Conservation (phyloP, 169 alveolate genomes). For the Plasmodium sp. region DNA sequence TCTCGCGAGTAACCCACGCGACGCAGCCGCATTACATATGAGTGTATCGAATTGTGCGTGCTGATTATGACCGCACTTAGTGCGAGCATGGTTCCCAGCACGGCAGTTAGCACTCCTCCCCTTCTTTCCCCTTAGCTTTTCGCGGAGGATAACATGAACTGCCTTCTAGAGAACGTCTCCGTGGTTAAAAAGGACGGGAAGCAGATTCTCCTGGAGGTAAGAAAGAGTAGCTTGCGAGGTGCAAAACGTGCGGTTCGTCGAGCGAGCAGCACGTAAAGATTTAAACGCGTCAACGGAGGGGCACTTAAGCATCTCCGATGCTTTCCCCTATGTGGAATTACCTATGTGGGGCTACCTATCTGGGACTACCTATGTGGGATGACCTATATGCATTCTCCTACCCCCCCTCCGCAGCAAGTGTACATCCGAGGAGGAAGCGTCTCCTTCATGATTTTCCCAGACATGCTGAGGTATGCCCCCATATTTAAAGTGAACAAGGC, state of each 20-base stretch:
- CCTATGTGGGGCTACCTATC: too few relatives aligned
- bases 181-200: conserved; percentile 97
- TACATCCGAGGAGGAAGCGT: conserved; percentile 96
- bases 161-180: conserved; percentile 97
- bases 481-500: conserved; percentile 94
- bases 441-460: conserved; percentile 97
- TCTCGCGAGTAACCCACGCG: neutral
- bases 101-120: neutral
- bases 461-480: conserved; percentile 99
- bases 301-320: neutral
- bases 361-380: too few relatives aligned
- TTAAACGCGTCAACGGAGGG: neutral
- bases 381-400: neutral
- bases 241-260: neutral
- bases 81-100: neutral
- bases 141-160: conserved; percentile 98
- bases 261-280: neutral
- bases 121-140: conserved; percentile 71
- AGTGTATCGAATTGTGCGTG: neutral
- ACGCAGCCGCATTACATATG: neutral
- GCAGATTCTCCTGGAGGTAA: conserved; percentile 91
- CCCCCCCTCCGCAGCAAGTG: conserved; percentile 83
- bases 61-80: neutral
- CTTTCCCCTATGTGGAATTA: neutral
- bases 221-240: neutral